Evolutionary conservation across 441 rosid species (phyloP).

Genomic region (Syzygium malaccense): DNA sequence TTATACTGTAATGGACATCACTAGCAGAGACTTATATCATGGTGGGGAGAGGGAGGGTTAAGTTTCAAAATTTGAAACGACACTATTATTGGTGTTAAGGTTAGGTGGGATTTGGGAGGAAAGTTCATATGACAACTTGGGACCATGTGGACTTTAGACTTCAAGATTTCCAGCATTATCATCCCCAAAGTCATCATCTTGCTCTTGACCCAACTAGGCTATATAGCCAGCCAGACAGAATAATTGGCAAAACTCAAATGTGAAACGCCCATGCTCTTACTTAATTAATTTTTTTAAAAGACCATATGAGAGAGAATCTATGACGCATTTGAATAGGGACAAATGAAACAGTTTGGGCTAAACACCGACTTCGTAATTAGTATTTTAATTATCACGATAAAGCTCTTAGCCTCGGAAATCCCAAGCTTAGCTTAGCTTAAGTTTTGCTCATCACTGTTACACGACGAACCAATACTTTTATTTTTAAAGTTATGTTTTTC

Average conservation of each 20-base stretch:
- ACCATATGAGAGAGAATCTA: conserved; percentile 20
- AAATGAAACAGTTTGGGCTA: conserved; percentile 24
- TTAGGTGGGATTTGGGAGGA: conserved; percentile 14
- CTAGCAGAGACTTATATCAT: neutral
- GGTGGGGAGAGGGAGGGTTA: neutral
- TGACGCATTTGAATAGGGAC: conserved; percentile 25
- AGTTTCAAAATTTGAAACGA: conserved; percentile 50
- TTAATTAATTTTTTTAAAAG: neutral
- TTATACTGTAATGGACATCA: neutral
- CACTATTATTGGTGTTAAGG: neutral
- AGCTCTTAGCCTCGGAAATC: conserved; percentile 22
- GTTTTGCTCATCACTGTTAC: neutral
- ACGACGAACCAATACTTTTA: neutral
- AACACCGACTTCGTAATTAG: conserved; percentile 1
- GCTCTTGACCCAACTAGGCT: neutral
- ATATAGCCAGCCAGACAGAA: neutral
- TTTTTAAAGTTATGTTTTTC: neutral
- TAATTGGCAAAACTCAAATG: neutral
- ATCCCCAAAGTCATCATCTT: conserved; percentile 16
- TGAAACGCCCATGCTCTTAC: neutral
- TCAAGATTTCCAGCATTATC: conserved; percentile 1
- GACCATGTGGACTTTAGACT: conserved; percentile 17
- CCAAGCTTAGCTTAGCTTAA: conserved; percentile 7
- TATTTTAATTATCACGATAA: conserved; percentile 19
- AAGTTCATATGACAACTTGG: neutral